These are phyloP conservation scores for Apiospora saccharicola DNA, from an alignment of 2,329 filamentous ascomycete species.

Conservation along the genomic window DNA sequence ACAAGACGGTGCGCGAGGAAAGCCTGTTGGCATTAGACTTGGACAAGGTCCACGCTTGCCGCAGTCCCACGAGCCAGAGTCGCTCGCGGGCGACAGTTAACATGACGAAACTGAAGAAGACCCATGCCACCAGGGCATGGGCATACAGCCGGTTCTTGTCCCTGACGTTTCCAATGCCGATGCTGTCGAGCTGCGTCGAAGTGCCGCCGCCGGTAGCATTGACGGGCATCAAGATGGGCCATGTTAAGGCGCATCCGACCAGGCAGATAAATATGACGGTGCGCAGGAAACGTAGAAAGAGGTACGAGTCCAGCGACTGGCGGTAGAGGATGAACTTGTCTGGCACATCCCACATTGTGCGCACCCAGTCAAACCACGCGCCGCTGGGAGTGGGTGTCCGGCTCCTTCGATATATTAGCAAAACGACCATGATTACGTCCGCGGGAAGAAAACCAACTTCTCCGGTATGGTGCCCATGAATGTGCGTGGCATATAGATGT, in stretches of 20 bases:
- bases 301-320: slow-evolving; percentile 86
- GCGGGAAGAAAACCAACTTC: slow-evolving; percentile 33
- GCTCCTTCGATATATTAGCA: slow-evolving; percentile 32
- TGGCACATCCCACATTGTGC: slow-evolving; percentile 33
- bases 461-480: slow-evolving; percentile 40
- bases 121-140: slow-evolving; percentile 80
- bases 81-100: slow-evolving; percentile 89
- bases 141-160: slow-evolving; percentile 76
- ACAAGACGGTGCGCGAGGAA: slow-evolving; percentile 91
- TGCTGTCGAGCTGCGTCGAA: slow-evolving; percentile 69
- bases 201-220: slow-evolving; percentile 81
- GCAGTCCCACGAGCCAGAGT: slow-evolving; percentile 92
- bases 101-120: slow-evolving; percentile 88
- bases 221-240: slow-evolving; percentile 84
- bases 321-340: slow-evolving; percentile 87
- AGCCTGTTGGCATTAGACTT: slow-evolving; percentile 84
- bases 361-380: slow-evolving; percentile 38
- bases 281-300: slow-evolving; percentile 86
- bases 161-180: slow-evolving; percentile 62
- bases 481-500: slow-evolving; percentile 41
- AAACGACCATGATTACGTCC: background rate
- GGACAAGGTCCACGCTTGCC: slow-evolving; percentile 91
- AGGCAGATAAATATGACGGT: slow-evolving; percentile 80
- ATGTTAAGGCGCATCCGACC: slow-evolving; percentile 81
- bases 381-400: slow-evolving; percentile 36